A percentile compares a stretch with the other conserved stretches of the same genome.
Conservation (phyloP, 352 stramenopile genomes). For the Phytophthora megakarya region DNA sequence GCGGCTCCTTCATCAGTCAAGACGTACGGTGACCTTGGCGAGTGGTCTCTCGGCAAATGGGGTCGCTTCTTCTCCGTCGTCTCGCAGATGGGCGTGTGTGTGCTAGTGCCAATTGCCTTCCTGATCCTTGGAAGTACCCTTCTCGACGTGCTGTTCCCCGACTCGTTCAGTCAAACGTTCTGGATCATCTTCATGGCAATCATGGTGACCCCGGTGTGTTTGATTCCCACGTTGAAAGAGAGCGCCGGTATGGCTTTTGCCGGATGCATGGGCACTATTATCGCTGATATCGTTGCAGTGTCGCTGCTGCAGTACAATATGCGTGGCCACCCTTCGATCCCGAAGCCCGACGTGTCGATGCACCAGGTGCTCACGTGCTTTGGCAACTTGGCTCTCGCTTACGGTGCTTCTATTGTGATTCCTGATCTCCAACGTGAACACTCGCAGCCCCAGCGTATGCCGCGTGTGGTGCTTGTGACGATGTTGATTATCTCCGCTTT, state of each 20-base stretch:
- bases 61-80: conserved; percentile 30
- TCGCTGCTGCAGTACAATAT: conserved; percentile 27
- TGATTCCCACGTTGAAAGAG: conserved; percentile 30
- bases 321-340: conserved; percentile 22
- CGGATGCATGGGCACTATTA: conserved; percentile 28
- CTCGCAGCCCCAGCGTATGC: conserved; percentile 23
- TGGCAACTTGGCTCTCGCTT: conserved; percentile 27
- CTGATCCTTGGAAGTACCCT: conserved; percentile 26
- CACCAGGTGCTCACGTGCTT: conserved; percentile 28
- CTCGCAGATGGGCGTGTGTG: conserved; percentile 30
- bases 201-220: conserved; percentile 19
- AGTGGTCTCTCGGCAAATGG: conserved; percentile 29
- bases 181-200: conserved; percentile 38
- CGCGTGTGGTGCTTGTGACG: conserved; percentile 21
- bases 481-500: conserved; percentile 28
- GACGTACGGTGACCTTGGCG: conserved; percentile 25
- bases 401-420: conserved; percentile 26
- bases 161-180: conserved; percentile 32
- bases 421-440: conserved; percentile 28
- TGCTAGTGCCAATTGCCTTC: conserved; percentile 30
- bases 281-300: conserved; percentile 24
- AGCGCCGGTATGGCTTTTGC: conserved; percentile 18
- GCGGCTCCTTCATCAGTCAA: conserved; percentile 30
- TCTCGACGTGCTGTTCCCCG: conserved; percentile 26
- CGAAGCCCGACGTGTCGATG: conserved; percentile 16